Conservation (phyloP, 805 yeast species). For the Ogataea wickerhamii region DNA sequence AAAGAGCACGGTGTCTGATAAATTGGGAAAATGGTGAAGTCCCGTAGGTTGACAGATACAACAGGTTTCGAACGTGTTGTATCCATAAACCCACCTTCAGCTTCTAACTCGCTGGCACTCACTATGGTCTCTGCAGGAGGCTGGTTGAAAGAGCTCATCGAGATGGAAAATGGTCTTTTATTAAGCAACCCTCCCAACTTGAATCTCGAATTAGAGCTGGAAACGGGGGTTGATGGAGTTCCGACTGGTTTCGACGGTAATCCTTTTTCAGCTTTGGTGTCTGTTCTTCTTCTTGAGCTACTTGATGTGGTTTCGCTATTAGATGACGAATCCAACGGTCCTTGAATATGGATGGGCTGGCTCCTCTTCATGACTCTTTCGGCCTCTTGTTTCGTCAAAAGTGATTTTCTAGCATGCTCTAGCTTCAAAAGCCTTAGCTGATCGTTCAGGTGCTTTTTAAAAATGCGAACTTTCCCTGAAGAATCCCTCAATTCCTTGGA, state of each 20-base stretch:
- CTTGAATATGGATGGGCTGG: conserved; percentile 1
- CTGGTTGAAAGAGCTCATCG: conserved; percentile 34
- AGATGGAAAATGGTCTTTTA: conserved; percentile 61
- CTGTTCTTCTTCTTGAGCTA: background rate
- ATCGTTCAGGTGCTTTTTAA: conserved; percentile 40
- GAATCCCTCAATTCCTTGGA: conserved; percentile 39
- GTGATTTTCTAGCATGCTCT: conserved; percentile 36
- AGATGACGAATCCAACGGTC: background rate
- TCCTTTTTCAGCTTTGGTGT: conserved; percentile 2
- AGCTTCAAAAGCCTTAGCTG: conserved; percentile 52
- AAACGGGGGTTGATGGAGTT: conserved; percentile 6
- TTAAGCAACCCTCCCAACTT: conserved; percentile 30
- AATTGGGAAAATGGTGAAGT: conserved; percentile 47
- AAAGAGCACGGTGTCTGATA: conserved; percentile 47
- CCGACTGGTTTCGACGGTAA: conserved; percentile 6
- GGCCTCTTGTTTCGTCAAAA: conserved; percentile 27
- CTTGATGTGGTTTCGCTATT: background rate
- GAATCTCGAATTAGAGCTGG: conserved; percentile 18
- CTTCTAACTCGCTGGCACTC: conserved; percentile 58
- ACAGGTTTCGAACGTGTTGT: conserved; percentile 47
- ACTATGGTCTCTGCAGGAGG: conserved; percentile 31
- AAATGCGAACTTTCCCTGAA: conserved; percentile 38
- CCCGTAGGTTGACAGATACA: conserved; percentile 43
- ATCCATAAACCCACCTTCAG: conserved; percentile 38
- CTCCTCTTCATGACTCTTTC: conserved; percentile 11